Evolutionary conservation across 2,329 filamentous ascomycete genomes (phyloP), one percentile per base, ranked within the genome.

Genomic region (Gnomoniopsis smithogilvyi): DNA sequence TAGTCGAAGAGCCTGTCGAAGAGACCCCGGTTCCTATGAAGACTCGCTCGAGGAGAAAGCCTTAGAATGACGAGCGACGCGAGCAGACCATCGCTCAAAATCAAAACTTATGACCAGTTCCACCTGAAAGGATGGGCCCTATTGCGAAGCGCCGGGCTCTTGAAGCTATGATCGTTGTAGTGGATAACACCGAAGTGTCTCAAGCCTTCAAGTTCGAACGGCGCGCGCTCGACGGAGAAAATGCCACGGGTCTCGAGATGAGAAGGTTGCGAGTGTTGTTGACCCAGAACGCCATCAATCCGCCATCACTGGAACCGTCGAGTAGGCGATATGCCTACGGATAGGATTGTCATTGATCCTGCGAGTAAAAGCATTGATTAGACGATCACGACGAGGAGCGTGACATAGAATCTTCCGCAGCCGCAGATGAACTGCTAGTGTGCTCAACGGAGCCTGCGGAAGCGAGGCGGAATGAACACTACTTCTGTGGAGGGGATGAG

Each of bases 1-100:
- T 67, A 1, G 63, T 65, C 7, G 65, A 67, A 52, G 60, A 54
- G 50, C 50, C 41, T 21, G 38, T 43, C 10, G 60, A 60, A 26
- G 60, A 60, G 19, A 30, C 57, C 17, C 45, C 33, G 6, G 53
- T 50, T 34, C 57, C 57, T n/a, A 54, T 57, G 22, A 62, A 62
- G 47, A 62, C 60, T 7, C 60, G 60, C 54, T 62, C 60, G 24
- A 60, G 57, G 30, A 59, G 51, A 24, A 62, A 24, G 38, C 46
- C 54, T 34, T 56, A 56, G 47, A 6, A 41, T 22, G 33, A 36
- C 7, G 34, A 41, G 30, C 43, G 19, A 48, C 14, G 21, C 17
- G 41, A 50, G 47, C 17, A 34, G 3, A 21, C 3, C 3, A 3
- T 21, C 2, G 12, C 21, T 3, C 12, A 24, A 6, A 21, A 47